Evolutionary conservation across 768 basidiomycete genomes (phyloP).

Genomic region (Strobilomyces dryophilus): DNA sequence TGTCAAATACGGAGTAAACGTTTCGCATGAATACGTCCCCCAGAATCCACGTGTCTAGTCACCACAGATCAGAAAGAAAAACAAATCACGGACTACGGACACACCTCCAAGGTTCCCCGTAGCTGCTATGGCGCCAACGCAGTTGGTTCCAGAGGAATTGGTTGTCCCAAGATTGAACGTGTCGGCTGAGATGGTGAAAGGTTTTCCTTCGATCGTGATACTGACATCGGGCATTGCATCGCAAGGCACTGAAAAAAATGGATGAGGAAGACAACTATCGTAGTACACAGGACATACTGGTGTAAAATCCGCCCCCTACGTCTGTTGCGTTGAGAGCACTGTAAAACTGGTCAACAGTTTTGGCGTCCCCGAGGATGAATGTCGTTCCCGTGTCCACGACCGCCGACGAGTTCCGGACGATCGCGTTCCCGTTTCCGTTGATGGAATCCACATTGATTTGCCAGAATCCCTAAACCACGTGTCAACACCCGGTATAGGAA

Average conservation of each 20-base stretch:
- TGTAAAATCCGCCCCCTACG: conserved; percentile 35
- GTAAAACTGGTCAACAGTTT: conserved; percentile 33
- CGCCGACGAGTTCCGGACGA: conserved; percentile 6
- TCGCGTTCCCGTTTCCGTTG: conserved; percentile 20
- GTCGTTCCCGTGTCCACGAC: conserved; percentile 52
- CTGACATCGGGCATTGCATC: conserved; percentile 22
- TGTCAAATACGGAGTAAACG: conserved; percentile 44
- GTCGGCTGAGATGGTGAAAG: conserved; percentile 29
- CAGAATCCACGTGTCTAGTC: conserved; percentile 31
- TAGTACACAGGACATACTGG: conserved; percentile 12
- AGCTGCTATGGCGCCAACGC: conserved; percentile 18
- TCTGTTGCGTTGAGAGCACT: conserved; percentile 26
- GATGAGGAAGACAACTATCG: conserved; percentile 1
- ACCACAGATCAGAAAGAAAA: background rate
- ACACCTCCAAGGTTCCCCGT: conserved; percentile 19
- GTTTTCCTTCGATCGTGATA: conserved; percentile 34
- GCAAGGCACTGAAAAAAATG: conserved; percentile 20
- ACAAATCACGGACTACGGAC: background rate
- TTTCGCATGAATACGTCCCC: conserved; percentile 42
- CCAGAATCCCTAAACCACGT: conserved; percentile 21
- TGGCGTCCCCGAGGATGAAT: conserved; percentile 38
- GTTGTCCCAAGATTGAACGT: conserved; percentile 35
- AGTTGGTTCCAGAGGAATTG: background rate
- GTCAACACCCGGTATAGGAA: background rate
- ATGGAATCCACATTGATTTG: conserved; percentile 13